Percentiles rank a stretch among this genome's conserved stretches.
phyloP scores from a whole-genome alignment of 345 rosid species.

The Heritiera littoralis region DNA sequence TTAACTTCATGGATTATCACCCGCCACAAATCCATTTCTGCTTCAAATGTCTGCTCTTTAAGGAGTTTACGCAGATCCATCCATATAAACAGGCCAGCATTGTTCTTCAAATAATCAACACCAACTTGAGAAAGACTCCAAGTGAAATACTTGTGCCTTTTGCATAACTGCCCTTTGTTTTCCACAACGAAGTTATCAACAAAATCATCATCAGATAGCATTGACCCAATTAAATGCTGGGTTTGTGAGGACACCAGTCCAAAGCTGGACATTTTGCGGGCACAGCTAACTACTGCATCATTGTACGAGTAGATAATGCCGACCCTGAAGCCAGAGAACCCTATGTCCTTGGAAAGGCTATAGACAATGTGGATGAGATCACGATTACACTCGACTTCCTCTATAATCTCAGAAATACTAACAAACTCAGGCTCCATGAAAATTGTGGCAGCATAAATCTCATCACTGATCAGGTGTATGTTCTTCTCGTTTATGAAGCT shows the following conservation, averaged over 20 bases:
- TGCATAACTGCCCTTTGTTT: conserved; percentile 51
- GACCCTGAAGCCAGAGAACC: conserved; percentile 84
- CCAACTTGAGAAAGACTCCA: conserved; percentile 54
- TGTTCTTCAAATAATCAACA: conserved; percentile 62
- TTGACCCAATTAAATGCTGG: conserved; percentile 68
- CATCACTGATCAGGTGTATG: conserved; percentile 82
- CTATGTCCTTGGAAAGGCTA: conserved; percentile 95
- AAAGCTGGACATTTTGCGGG: conserved; percentile 92
- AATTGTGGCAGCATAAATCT: conserved; percentile 84
- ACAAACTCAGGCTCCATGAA: conserved; percentile 55
- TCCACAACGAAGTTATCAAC: conserved; percentile 51
- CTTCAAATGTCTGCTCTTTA: conserved; percentile 50
- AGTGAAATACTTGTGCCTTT: conserved; percentile 54
- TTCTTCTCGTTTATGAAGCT: conserved; percentile 71
- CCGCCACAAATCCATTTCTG: conserved; percentile 63
- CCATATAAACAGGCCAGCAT: conserved; percentile 80
- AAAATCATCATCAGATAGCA: conserved; percentile 76
- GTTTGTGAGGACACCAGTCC: conserved; percentile 90
- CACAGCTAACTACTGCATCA: conserved; percentile 60
- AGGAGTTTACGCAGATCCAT: conserved; percentile 73
- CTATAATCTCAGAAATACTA: conserved; percentile 70
- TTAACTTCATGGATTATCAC: conserved; percentile 78
- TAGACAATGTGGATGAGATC: conserved; percentile 78
- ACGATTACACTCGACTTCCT: conserved; percentile 53
- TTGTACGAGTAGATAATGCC: conserved; percentile 92